Base-by-base conservation (phyloP, 2,329 filamentous ascomycete species). In the Penicillium sp. region DNA sequence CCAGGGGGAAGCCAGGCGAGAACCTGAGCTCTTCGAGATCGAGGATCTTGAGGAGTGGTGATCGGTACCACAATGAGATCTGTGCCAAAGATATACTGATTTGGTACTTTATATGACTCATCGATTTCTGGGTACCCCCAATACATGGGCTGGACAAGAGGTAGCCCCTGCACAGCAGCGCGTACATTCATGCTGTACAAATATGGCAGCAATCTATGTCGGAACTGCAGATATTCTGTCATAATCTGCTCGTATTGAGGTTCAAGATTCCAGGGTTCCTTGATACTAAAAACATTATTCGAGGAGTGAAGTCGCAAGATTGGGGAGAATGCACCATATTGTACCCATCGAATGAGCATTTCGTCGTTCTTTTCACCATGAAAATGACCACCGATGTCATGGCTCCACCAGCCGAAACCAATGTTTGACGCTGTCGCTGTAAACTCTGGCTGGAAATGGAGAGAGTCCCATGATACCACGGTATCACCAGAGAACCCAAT, bases 341-440 rank as follows among this genome's bases (percentile, higher is more conserved):
- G 42, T 10, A 45, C 22, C 87, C 86, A 89, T 19, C 87, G 80
- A 1, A 83, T 80, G 1, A 81, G 79, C 7, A 88, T 76, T 66
- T 89, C 84, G 54, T 87, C 86, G 53, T 86, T 84, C 6, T 83
- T 81, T 42, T 74, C 74, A 4, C 87, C 87, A 2, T 73, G 70
- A 66, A 84, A 83, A 69, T 89, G 87, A 0, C 87, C 87, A n/a
- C 87, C 87, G 30, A 89, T 87, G 64, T 89, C 87, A 70, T 89
- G 86, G 53, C 83, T 86, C 87, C 87, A 89, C 86, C 86, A 89
- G 2, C 86, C 87, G 63, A 86, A 89, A 0, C 87, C 87, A 60
- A 89, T 87, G 71, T 89, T 89, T 10, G 85, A 86, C 0, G 87
- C 85, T 0, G 84, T 88, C 3, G 85, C 84, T 0, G 87, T 89